Evolutionary conservation across 176 grass and related monocot genomes (phyloP).

Genomic region (Oryza punctata): DNA sequence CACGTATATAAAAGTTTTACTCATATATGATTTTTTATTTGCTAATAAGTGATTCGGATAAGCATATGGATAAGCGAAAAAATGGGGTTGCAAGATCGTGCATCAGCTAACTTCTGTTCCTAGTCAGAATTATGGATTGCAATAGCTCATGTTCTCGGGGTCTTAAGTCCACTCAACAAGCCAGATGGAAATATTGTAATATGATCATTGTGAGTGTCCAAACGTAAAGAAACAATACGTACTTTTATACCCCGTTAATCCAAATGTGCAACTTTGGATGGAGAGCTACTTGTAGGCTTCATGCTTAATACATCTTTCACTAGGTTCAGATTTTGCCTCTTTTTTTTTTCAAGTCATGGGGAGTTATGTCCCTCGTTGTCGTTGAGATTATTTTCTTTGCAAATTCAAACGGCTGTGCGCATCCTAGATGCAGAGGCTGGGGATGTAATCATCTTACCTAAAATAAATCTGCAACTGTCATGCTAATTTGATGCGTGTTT

Average conservation of each 20-base stretch:
- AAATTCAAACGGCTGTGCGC: not conserved
- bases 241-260: not conserved
- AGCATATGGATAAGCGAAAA: too few species aligned
- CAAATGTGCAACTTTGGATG: not conserved
- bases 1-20: too few species aligned
- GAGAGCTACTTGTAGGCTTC: not conserved
- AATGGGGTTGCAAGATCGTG: too few species aligned
- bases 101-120: not conserved
- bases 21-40: too few species aligned
- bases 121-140: not conserved
- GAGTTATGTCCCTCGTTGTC: not conserved
- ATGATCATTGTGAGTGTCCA: not conserved
- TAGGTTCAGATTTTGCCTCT: not conserved
- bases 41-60: too few species aligned
- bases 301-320: not conserved
- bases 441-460: not conserved
- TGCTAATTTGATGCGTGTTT: slow-evolving; percentile 12
- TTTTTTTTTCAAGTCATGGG: not conserved
- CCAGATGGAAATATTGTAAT: slow-evolving; percentile 10
- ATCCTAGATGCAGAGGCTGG: not conserved
- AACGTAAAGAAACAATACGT: not conserved
- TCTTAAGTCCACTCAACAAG: not conserved
- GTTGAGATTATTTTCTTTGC: not conserved
- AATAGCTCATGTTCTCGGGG: not conserved
- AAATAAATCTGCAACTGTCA: not conserved